phyloP scores from a whole-genome alignment of 1,139 yeast species.

The Pichia sp. region DNA sequence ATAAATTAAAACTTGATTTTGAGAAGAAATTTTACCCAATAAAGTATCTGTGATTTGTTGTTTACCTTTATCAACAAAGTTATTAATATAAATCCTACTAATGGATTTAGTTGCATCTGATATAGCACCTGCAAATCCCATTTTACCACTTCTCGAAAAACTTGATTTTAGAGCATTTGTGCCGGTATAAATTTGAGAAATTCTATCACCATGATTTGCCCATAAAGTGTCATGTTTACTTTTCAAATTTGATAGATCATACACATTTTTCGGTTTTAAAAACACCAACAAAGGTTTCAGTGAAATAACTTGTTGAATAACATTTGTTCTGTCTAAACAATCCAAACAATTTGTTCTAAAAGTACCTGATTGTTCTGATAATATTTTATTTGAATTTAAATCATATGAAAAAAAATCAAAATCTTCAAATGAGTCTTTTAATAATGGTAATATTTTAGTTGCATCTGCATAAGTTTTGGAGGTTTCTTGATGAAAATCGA shows the following conservation, averaged over 20 bases:
- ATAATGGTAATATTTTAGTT: constrained; percentile 53
- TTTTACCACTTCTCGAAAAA: constrained; percentile 87
- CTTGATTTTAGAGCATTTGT: constrained; percentile 94
- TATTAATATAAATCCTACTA: constrained; percentile 89
- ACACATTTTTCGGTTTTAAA: constrained; percentile 37
- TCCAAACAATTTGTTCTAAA: constrained; percentile 92
- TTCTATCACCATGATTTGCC: constrained; percentile 98
- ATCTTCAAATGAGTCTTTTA: constrained; percentile 60
- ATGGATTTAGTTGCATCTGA: constrained; percentile 96
- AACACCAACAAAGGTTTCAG: constrained; percentile 60
- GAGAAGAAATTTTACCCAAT: constrained; percentile 73
- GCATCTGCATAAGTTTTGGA: constrained; percentile 84
- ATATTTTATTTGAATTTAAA: constrained; percentile 38
- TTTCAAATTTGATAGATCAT: constrained; percentile 44
- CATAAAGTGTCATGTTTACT: constrained; percentile 72
- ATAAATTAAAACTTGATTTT: constrained; percentile 62
- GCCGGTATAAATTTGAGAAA: constrained; percentile 94
- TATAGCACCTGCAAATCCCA: constrained; percentile 93
- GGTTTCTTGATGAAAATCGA: constrained; percentile 92
- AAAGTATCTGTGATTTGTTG: constrained; percentile 82
- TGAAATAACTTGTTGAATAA: constrained; percentile 83
- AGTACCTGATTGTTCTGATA: constrained; percentile 76
- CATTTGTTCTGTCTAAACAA: constrained; percentile 89
- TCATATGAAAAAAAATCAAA: constrained; percentile 78
- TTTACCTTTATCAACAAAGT: constrained; percentile 86